Conservation (phyloP, 2,329 filamentous ascomycete species). For the Samsoniella hepiali region DNA sequence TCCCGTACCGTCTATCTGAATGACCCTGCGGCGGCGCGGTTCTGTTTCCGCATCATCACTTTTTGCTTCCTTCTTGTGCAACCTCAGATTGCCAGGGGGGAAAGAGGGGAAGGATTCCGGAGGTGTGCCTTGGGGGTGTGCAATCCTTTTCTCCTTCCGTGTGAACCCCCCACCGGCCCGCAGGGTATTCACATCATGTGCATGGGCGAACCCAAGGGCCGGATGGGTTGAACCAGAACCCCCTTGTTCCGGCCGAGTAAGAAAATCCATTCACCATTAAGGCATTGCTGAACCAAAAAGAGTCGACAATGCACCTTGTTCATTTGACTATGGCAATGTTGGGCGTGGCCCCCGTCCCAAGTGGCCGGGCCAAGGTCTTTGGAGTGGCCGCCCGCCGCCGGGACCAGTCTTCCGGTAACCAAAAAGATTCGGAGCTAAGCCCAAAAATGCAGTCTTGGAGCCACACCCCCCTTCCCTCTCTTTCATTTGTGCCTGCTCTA, state of each 20-base stretch:
- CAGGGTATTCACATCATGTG: constrained; percentile 13
- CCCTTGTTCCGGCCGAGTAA: background rate
- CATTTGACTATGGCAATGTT: too few relatives aligned
- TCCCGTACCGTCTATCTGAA: too few relatives aligned
- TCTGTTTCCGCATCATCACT: background rate
- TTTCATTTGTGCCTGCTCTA: constrained; percentile 4
- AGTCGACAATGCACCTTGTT: too few relatives aligned
- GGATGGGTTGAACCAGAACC: background rate
- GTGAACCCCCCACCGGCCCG: constrained; percentile 7
- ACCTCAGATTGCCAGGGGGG: background rate
- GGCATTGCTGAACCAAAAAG: background rate
- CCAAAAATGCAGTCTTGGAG: background rate
- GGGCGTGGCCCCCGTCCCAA: background rate
- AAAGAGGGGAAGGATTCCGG: too few relatives aligned
- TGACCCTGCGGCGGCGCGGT: too few relatives aligned
- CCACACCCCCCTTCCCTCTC: background rate
- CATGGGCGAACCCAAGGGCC: background rate
- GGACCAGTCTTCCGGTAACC: constrained; percentile 9
- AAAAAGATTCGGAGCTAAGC: background rate
- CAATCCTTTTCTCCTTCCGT: background rate
- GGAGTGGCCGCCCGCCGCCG: background rate
- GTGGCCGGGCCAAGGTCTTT: background rate
- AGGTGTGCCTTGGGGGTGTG: too few relatives aligned
- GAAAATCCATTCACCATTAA: background rate
- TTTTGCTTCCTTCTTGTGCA: background rate